Percentiles rank a stretch among this genome's conserved stretches.
Conservation (phyloP, 805 yeast genomes). For the Candida caryicola region DNA sequence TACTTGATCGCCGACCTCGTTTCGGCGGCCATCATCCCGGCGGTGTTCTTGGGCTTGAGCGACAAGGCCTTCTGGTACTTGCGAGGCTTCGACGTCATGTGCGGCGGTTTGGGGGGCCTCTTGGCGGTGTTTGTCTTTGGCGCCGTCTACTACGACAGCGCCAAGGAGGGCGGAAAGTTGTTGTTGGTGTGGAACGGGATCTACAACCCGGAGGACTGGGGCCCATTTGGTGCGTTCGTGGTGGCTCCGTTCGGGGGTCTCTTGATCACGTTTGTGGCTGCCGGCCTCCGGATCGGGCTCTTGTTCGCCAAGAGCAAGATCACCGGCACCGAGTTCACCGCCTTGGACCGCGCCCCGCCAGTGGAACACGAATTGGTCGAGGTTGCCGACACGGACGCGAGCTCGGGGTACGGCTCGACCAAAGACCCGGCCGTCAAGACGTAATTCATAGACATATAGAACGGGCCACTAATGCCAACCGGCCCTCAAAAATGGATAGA, state of each 20-base stretch:
- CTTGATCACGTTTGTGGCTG: constrained; percentile 50
- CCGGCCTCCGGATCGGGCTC: constrained; percentile 46
- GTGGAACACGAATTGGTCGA: constrained; percentile 13
- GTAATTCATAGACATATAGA: too few relatives aligned
- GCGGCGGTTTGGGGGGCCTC: constrained; percentile 82
- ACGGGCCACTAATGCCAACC: too few relatives aligned
- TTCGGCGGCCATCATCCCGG: constrained; percentile 83
- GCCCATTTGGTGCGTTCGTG: constrained; percentile 91
- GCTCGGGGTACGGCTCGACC: constrained; percentile 15
- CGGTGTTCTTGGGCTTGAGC: constrained; percentile 74
- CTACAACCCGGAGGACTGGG: constrained; percentile 79
- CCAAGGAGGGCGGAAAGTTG: constrained; percentile 73
- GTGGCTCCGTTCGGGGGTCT: constrained; percentile 85
- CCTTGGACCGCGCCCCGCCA: constrained; percentile 39
- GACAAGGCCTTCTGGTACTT: constrained; percentile 60
- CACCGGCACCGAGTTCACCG: constrained; percentile 41
- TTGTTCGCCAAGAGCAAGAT: constrained; percentile 30
- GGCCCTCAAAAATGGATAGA: too few relatives aligned
- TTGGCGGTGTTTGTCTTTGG: constrained; percentile 82
- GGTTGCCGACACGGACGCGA: neutral
- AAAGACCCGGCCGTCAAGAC: constrained; percentile 16
- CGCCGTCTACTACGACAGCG: constrained; percentile 67
- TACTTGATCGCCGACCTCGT: constrained; percentile 88
- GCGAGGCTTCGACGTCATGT: constrained; percentile 75
- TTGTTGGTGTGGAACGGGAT: constrained; percentile 77